Evolutionary conservation across 768 basidiomycete species (phyloP).

Genomic region (Glaciozyma martinii): DNA sequence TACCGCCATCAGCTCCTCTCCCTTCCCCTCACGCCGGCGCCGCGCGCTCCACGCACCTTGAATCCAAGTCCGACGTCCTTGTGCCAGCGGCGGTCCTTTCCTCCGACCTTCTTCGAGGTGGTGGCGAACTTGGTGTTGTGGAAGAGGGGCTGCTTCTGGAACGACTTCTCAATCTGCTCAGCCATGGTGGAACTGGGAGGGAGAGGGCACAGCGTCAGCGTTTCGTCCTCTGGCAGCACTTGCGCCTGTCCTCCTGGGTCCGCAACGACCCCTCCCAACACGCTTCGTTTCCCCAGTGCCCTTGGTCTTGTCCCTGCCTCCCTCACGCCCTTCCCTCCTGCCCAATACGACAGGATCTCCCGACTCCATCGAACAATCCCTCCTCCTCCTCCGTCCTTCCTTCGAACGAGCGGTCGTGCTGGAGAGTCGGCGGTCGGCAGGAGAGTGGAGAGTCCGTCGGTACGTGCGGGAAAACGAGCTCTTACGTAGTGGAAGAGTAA

Average conservation of each 20-base stretch:
- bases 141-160: slow-evolving; percentile 96
- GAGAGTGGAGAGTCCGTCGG: neutral
- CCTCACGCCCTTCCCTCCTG: neutral
- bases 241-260: neutral
- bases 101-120: slow-evolving; percentile 80
- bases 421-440: neutral
- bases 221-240: neutral
- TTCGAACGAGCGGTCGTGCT: no score
- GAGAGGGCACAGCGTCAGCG: no score
- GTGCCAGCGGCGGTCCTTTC: slow-evolving; percentile 96
- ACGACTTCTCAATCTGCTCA: slow-evolving; percentile 86
- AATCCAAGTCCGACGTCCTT: slow-evolving; percentile 48
- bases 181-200: slow-evolving; percentile 37
- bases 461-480: neutral
- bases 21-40: neutral
- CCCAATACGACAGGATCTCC: no score
- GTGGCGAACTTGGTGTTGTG: slow-evolving; percentile 90
- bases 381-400: no score
- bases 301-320: neutral
- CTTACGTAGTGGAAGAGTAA: slow-evolving; percentile 1
- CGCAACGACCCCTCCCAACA: neutral
- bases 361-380: no score
- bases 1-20: neutral
- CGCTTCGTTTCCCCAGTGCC: neutral
- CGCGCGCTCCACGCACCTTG: slow-evolving; percentile 17